Conservation (phyloP, 345 rosid genomes). For the Eucalyptus caleyi region DNA sequence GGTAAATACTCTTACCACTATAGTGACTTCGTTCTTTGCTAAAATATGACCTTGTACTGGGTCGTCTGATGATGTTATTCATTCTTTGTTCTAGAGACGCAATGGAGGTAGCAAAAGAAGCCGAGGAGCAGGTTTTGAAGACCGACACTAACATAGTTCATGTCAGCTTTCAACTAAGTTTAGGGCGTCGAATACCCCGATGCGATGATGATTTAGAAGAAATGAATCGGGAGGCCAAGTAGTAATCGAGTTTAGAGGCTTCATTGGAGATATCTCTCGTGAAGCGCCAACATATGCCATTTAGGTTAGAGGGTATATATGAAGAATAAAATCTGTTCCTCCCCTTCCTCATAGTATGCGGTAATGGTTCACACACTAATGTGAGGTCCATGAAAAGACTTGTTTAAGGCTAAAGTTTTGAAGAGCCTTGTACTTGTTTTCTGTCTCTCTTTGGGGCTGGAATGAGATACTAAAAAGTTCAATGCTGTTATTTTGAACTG, state of each 20-base stretch:
- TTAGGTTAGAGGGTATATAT: neutral
- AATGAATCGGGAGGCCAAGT: neutral
- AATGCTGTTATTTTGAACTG: neutral
- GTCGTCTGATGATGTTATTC: neutral
- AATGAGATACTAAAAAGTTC: neutral
- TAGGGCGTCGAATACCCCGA: conserved; percentile 9
- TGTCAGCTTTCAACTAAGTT: conserved; percentile 42
- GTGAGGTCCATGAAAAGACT: neutral
- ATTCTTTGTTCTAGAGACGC: conserved; percentile 32
- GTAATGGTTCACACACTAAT: neutral
- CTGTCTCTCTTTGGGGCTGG: neutral
- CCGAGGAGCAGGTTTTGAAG: conserved; percentile 42
- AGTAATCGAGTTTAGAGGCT: neutral
- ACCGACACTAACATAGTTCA: conserved; percentile 25
- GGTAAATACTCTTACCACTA: neutral
- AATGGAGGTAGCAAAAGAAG: conserved; percentile 41
- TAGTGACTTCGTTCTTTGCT: neutral
- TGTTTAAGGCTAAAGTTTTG: neutral
- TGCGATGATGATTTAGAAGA: neutral
- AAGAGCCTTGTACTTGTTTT: neutral
- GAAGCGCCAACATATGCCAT: neutral
- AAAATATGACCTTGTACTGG: neutral
- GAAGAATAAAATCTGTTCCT: neutral
- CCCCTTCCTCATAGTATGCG: neutral
- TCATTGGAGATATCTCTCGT: neutral